Conservation (phyloP, 129 eudicot genomes). For the Artemisia annua region DNA sequence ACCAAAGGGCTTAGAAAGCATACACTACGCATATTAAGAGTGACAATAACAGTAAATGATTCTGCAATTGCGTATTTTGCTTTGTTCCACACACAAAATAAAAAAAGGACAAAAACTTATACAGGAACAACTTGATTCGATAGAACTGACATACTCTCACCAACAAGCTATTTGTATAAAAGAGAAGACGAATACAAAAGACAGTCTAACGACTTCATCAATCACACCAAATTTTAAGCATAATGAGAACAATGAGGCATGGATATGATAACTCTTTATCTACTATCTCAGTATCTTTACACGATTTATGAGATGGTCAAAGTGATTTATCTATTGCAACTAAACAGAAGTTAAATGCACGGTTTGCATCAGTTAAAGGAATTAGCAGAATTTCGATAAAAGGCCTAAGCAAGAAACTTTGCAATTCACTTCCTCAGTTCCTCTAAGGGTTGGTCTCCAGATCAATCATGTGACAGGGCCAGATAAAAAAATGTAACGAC, state of each 20-base stretch:
- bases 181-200: background rate
- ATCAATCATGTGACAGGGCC: slow-evolving; percentile 9
- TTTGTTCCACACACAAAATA: background rate
- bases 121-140: background rate
- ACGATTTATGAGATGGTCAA: no score
- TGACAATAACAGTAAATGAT: background rate
- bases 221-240: background rate
- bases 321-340: no score
- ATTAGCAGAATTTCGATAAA: background rate
- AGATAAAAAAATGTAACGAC: background rate
- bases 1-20: no score
- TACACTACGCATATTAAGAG: background rate
- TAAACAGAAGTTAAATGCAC: background rate
- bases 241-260: background rate
- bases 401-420: slow-evolving; percentile 1
- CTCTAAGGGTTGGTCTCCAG: background rate
- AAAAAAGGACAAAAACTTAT: background rate
- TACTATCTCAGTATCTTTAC: background rate
- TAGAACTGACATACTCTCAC: background rate
- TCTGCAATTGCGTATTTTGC: background rate
- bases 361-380: background rate
- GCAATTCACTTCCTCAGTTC: background rate
- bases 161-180: background rate
- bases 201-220: background rate
- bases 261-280: background rate